Evolutionary conservation across 768 basidiomycete genomes (phyloP).

Genomic region (Rhodocollybia butyracea): DNA sequence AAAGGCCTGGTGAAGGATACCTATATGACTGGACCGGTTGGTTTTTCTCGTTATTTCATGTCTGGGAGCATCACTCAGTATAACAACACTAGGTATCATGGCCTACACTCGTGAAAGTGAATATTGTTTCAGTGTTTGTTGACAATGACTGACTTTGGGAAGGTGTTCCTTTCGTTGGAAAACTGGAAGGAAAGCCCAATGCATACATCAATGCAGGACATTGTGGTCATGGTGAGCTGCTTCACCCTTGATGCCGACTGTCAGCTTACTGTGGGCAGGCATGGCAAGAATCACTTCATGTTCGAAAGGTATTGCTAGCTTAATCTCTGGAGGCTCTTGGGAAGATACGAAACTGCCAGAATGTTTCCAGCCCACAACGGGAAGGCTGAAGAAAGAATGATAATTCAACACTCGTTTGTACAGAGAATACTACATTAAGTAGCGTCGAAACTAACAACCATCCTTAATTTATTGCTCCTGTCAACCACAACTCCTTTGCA

Average conservation of each 20-base stretch:
- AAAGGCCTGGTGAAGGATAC: conserved; percentile 13
- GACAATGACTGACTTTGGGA: neutral
- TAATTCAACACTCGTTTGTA: no score
- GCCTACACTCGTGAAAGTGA: conserved; percentile 5
- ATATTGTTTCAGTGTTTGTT: neutral
- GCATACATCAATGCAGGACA: conserved; percentile 19
- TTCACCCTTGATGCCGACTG: neutral
- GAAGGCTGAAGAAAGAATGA: conserved; percentile 6
- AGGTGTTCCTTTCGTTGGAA: conserved; percentile 18
- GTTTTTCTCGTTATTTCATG: neutral
- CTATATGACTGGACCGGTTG: conserved; percentile 19
- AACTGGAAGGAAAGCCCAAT: conserved; percentile 14
- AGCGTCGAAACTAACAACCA: no score
- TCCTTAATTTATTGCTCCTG: no score
- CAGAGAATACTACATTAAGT: no score
- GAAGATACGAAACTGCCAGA: conserved; percentile 3
- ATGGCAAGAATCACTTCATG: conserved; percentile 6
- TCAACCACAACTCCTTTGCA: no score
- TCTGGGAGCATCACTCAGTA: neutral
- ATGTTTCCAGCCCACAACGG: conserved; percentile 2
- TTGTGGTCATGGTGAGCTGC: conserved; percentile 20
- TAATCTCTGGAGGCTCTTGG: conserved; percentile 8
- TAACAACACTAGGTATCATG: neutral
- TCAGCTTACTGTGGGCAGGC: neutral
- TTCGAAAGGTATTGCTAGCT: conserved; percentile 1